Conservation (phyloP, 1,139 yeast genomes). For the Protomyces arabidopsidicola region DNA sequence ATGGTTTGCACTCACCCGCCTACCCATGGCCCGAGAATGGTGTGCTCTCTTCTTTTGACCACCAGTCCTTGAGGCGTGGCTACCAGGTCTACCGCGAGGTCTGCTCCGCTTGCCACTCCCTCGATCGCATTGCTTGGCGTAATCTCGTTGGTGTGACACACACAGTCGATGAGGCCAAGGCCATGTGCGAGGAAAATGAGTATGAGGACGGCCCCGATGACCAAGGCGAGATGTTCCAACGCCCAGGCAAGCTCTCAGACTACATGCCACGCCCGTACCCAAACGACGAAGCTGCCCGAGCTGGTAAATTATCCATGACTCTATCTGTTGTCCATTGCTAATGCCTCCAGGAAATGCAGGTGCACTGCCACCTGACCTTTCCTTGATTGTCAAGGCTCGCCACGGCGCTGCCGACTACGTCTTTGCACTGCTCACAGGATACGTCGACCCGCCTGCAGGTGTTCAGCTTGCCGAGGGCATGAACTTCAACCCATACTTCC, state of each 20-base stretch:
- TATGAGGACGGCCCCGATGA: conserved; percentile 99
- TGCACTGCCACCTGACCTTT: conserved; percentile 97
- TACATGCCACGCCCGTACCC: conserved; percentile 92
- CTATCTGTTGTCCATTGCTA: background rate
- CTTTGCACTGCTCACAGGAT: conserved; percentile 91
- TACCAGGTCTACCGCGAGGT: conserved; percentile 98
- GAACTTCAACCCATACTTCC: conserved; percentile 99
- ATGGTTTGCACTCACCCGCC: conserved; percentile 93
- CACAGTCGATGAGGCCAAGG: conserved; percentile 84
- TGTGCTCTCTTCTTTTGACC: conserved; percentile 88
- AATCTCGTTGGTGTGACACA: conserved; percentile 95
- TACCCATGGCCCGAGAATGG: conserved; percentile 91
- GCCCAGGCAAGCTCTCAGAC: conserved; percentile 97
- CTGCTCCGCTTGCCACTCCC: conserved; percentile 97
- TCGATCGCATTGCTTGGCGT: conserved; percentile 96
- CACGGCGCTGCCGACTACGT: conserved; percentile 97
- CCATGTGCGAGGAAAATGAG: conserved; percentile 92
- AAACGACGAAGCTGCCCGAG: conserved; percentile 98
- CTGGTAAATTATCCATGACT: conserved; percentile 51
- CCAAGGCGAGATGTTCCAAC: conserved; percentile 96
- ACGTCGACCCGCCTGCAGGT: conserved; percentile 99
- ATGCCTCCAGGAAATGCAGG: conserved; percentile 62
- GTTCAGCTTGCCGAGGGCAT: conserved; percentile 75
- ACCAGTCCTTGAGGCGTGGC: conserved; percentile 78
- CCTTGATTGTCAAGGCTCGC: conserved; percentile 96